phyloP scores from a whole-genome alignment of 139 green algal genomes.

The Chlamydomonas schloesseri region DNA sequence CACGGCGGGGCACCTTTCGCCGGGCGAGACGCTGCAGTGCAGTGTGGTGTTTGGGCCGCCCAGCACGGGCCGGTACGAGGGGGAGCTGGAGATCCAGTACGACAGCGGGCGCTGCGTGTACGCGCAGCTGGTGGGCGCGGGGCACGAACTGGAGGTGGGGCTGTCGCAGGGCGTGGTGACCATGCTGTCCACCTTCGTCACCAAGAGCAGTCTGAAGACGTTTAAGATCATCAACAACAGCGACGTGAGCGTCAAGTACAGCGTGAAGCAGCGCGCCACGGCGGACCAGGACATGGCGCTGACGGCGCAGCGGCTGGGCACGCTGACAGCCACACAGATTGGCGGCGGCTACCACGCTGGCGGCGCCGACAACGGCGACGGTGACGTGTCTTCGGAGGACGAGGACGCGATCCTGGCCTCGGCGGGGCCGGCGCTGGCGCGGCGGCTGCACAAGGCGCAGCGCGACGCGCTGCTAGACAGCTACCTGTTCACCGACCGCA shows the following conservation, averaged over 20 bases:
- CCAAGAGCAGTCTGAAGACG: constrained; percentile 72
- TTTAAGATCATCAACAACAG: constrained; percentile 74
- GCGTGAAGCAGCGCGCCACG: constrained; percentile 52
- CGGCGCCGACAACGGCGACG: constrained; percentile 16
- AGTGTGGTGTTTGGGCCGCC: constrained; percentile 67
- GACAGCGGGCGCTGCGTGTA: constrained; percentile 57
- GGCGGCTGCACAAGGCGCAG: constrained; percentile 23
- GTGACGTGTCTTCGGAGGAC: constrained; percentile 56
- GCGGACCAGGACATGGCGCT: constrained; percentile 30
- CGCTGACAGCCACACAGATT: not conserved
- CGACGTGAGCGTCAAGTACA: constrained; percentile 58
- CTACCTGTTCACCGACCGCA: constrained; percentile 62
- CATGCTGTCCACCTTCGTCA: constrained; percentile 81
- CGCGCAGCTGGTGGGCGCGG: constrained; percentile 58
- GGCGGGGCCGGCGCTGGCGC: not conserved
- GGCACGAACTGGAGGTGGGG: constrained; percentile 71
- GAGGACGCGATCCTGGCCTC: constrained; percentile 59
- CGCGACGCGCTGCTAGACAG: constrained; percentile 47
- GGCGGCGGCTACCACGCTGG: not conserved
- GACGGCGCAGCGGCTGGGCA: constrained; percentile 18
- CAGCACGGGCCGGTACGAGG: constrained; percentile 44
- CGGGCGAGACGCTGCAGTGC: constrained; percentile 73
- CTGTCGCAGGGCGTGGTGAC: constrained; percentile 57
- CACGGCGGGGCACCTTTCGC: constrained; percentile 61
- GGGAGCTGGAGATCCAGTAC: constrained; percentile 77